Base-by-base conservation (phyloP, 768 basidiomycete species). In the Trichaptum fuscoviolaceum region DNA sequence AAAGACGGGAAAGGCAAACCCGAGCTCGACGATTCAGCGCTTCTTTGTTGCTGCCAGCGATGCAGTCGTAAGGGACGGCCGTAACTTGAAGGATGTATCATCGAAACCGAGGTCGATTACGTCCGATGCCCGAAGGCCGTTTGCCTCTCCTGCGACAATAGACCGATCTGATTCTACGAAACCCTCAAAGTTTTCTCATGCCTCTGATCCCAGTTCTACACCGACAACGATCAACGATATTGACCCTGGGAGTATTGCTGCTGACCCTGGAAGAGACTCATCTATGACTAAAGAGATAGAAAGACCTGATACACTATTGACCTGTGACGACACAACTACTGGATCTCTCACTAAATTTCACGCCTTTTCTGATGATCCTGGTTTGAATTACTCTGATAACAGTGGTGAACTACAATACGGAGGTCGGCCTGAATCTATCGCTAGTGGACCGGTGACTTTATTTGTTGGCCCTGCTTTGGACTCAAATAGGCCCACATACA, bases 11-110 rank as follows among this genome's bases (percentile, higher is more conserved):
- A 52, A 52, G 42, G 42, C 15, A 12, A 12, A 52, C 6, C 42
- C 42, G 42, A 52, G 15, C 20, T 20, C 42, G 42, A 52, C 12
- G 42, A 52, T 25, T 52, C 20, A 18, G 26, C 7, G 30, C 57
- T 57, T 34, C 24, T 7, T 57, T 27, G 12, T 36, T 42, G 27
- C 68, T 62, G 35, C 34, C 35, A 60, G 20, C 63, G 63, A 42
- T 4, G 42, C n/a, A 61, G 57, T 18, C 58, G 67, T 1, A 70
- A 68, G 25, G 73, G 68, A 59, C 62, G 67, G 1, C 71, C 71
- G 12, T 57, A 67, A n/a, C n/a, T n/a, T n/a, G n/a, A n/a, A 58
- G 79, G 77, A 62, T 71, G 69, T 6, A 83, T 85, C 35, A 74
- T 52, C 42, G 42, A 12, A 6, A 52, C 15, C 42, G 42, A 52